Evolutionary conservation across 805 yeast genomes (phyloP).

Genomic region (Suhomyces tanzawaensis): DNA sequence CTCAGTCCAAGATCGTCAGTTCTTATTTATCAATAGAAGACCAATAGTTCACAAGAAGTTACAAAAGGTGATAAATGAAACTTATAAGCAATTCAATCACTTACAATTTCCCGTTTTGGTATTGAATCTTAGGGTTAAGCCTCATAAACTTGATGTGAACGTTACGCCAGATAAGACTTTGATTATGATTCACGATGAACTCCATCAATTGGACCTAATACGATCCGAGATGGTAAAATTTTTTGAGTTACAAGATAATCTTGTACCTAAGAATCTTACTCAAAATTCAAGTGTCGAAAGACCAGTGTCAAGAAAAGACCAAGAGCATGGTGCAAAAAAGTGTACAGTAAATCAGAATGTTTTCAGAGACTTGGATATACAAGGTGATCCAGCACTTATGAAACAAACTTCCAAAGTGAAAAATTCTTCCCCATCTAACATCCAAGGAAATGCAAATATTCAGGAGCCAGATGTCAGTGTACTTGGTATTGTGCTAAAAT

Average conservation of each 20-base stretch:
- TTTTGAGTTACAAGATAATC: constrained; percentile 41
- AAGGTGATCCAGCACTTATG: too few species aligned
- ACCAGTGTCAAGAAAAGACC: not conserved
- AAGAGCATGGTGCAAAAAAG: too few species aligned
- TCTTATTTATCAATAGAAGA: constrained; percentile 67
- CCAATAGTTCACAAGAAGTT: constrained; percentile 64
- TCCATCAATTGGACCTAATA: constrained; percentile 52
- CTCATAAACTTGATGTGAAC: constrained; percentile 69
- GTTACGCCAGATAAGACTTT: constrained; percentile 89
- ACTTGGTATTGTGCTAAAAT: too few species aligned
- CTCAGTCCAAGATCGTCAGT: constrained; percentile 70
- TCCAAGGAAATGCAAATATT: too few species aligned
- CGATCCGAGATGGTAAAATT: constrained; percentile 47
- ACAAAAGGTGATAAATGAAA: constrained; percentile 63
- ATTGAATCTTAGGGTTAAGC: constrained; percentile 54
- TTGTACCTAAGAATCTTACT: constrained; percentile 7
- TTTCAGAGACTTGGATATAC: too few species aligned
- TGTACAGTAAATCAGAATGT: too few species aligned
- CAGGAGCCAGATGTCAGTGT: too few species aligned
- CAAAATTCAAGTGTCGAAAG: not conserved
- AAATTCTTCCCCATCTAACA: too few species aligned
- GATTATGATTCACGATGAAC: constrained; percentile 66
- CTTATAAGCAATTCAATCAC: constrained; percentile 67
- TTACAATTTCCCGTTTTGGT: constrained; percentile 72
- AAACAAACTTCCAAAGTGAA: too few species aligned